Conservation (phyloP, 2,329 filamentous ascomycete genomes). For the Trichophyton verrucosum region DNA sequence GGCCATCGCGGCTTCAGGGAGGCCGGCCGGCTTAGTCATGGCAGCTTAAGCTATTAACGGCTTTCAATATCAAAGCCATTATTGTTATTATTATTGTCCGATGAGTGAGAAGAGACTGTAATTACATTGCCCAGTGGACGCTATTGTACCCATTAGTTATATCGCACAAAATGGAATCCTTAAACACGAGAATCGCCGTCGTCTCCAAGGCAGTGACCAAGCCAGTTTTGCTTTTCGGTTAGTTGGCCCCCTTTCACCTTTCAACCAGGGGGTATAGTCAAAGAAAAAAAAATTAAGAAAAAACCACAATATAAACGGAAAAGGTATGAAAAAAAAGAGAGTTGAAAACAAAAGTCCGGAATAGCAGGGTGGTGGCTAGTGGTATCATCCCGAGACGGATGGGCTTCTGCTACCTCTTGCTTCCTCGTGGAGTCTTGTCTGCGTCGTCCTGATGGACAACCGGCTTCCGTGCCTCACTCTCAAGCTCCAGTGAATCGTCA, state of each 20-base stretch:
- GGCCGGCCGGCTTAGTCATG: not conserved
- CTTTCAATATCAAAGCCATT: not conserved
- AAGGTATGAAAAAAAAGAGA: not conserved
- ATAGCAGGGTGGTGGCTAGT: not conserved
- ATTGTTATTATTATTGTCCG: not conserved
- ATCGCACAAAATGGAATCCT: not conserved
- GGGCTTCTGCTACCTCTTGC: not conserved
- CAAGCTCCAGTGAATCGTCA: conserved; percentile 66
- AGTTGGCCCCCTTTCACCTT: not conserved
- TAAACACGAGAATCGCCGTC: not conserved
- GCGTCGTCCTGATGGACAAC: conserved; percentile 41
- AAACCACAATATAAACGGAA: not conserved
- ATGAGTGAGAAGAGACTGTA: not conserved
- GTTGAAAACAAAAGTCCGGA: not conserved
- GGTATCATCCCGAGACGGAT: not conserved
- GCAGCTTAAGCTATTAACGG: not conserved
- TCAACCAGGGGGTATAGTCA: not conserved
- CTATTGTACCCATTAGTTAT: not conserved
- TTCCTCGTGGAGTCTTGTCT: not conserved
- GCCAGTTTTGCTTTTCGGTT: not conserved
- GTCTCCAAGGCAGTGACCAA: not conserved
- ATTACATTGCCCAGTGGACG: not conserved
- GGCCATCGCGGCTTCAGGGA: not conserved
- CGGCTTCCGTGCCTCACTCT: conserved; percentile 71
- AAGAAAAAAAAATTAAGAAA: not conserved